These are phyloP conservation scores for Fusarium tuaranense DNA, from an alignment of 2,329 filamentous ascomycete genomes.

Conservation along the genomic window DNA sequence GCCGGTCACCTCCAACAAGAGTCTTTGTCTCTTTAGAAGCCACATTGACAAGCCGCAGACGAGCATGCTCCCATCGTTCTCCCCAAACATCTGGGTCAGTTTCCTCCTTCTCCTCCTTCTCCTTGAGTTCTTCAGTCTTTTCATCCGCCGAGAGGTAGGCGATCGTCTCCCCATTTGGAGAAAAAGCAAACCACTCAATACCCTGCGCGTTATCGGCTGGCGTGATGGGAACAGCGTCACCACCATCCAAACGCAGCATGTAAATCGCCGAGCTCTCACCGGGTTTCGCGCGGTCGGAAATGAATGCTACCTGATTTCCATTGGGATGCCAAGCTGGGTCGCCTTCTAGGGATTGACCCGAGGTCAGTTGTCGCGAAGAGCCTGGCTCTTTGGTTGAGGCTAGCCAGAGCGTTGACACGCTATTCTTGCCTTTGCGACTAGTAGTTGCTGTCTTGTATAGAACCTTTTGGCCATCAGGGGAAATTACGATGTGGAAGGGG, in stretches of 20 bases:
- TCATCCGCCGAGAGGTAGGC: conserved; percentile 34
- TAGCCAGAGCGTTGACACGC: conserved; percentile 31
- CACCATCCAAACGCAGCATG: conserved; percentile 31
- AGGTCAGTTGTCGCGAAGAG: conserved; percentile 17
- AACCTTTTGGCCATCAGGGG: conserved; percentile 5
- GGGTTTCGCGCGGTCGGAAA: conserved; percentile 40
- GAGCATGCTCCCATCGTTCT: conserved; percentile 48
- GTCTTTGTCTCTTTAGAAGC: conserved; percentile 32
- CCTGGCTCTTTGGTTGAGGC: conserved; percentile 17
- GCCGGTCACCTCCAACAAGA: conserved; percentile 16
- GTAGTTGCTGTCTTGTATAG: conserved; percentile 17
- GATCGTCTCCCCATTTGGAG: conserved; percentile 18
- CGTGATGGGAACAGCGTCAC: conserved; percentile 29
- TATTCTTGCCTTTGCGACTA: conserved; percentile 17
- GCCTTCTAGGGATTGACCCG: conserved; percentile 7
- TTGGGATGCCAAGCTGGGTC: conserved; percentile 16
- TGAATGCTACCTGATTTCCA: conserved; percentile 9
- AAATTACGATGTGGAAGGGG: conserved; percentile 17
- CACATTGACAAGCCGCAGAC: conserved; percentile 48
- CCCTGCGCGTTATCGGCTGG: conserved; percentile 20
- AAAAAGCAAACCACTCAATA: conserved; percentile 24
- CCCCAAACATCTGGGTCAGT: conserved; percentile 52
- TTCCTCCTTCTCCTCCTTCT: conserved; percentile 44
- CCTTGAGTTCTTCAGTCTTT: conserved; percentile 12
- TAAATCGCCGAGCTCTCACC: conserved; percentile 45